phyloP scores from a whole-genome alignment of 225 moss, liverwort and hornwort genomes.

The Neckera pumila region DNA sequence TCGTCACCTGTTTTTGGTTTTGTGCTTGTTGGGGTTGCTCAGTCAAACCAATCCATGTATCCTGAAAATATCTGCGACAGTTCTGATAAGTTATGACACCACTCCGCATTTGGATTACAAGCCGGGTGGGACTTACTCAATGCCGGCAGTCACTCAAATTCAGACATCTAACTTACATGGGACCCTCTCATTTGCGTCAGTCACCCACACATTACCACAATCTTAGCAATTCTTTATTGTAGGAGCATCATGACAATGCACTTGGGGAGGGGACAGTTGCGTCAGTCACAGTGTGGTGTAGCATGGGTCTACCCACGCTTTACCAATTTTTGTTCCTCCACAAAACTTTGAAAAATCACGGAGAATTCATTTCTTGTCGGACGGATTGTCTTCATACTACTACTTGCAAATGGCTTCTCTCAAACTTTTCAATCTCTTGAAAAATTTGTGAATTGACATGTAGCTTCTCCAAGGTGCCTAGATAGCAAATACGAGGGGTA shows the following conservation, averaged over 20 bases:
- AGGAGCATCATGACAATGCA: neutral
- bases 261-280: no score
- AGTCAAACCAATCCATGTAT: neutral
- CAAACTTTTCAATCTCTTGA: neutral
- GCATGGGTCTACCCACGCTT: neutral
- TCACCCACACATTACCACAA: no score
- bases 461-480: neutral
- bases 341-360: neutral
- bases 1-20: no score
- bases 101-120: neutral
- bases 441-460: neutral
- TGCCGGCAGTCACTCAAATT: neutral
- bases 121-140: neutral
- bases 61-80: no score
- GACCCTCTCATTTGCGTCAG: neutral
- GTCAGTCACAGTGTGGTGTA: rapidly evolving
- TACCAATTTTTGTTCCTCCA: neutral
- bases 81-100: no score
- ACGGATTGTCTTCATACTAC: neutral
- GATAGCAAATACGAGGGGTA: neutral
- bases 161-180: neutral
- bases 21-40: neutral
- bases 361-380: neutral
- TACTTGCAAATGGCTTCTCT: neutral
- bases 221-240: no score